phyloP scores from a whole-genome alignment of 202 grass and related monocot species.

The Eragrostis tef region DNA sequence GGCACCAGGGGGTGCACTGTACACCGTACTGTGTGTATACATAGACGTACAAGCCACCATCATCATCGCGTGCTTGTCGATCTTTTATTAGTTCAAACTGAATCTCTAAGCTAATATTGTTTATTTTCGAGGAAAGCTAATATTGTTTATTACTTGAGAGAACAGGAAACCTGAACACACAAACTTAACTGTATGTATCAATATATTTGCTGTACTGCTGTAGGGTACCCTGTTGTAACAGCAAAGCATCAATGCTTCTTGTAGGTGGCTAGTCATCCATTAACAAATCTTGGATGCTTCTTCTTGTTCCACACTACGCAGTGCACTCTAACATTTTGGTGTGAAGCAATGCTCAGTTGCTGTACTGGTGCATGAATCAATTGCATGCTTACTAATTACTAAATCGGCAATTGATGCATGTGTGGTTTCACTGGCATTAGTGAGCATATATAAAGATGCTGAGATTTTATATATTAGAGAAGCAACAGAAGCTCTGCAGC shows the following conservation, averaged over 20 bases:
- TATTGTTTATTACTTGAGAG: conserved; percentile 7
- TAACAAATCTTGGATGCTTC: neutral
- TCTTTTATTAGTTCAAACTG: conserved; percentile 23
- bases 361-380: neutral
- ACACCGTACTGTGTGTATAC: neutral
- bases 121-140: too few species aligned
- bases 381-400: neutral
- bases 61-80: neutral
- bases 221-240: neutral
- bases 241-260: neutral
- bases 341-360: neutral
- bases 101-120: too few species aligned
- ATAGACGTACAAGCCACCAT: conserved; percentile 5
- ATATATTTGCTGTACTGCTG: conserved; percentile 19
- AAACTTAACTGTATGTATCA: neutral
- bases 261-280: conserved; percentile 16
- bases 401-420: neutral
- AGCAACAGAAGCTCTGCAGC: conserved; percentile 31
- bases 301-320: neutral
- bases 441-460: neutral
- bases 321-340: neutral
- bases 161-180: neutral
- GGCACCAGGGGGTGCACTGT: conserved; percentile 3
- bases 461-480: neutral
- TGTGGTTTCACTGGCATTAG: conserved; percentile 25